Conservation (phyloP, 2,329 filamentous ascomycete species). For the Sclerotinia minor region DNA sequence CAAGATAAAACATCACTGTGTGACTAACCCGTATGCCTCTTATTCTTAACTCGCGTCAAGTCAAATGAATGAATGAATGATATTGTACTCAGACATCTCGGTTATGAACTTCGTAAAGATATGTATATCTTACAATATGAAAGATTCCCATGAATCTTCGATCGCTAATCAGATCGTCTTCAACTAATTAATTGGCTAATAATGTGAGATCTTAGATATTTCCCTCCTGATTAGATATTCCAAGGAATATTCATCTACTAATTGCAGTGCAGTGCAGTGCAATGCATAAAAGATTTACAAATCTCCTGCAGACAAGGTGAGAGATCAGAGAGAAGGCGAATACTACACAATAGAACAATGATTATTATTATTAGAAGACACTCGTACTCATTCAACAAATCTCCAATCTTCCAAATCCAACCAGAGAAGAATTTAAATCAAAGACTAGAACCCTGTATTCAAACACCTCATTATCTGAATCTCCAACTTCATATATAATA, state of each 20-base stretch:
- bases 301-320: too few relatives aligned
- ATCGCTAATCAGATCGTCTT: conserved; percentile 41
- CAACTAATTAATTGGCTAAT: too few relatives aligned
- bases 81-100: not conserved
- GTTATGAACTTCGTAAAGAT: conserved; percentile 33
- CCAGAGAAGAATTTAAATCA: not conserved
- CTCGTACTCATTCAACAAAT: conserved; percentile 20
- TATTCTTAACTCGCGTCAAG: not conserved
- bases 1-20: conserved; percentile 41
- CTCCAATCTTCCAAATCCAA: conserved; percentile 18
- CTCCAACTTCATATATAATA: not conserved
- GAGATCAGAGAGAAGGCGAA: not conserved
- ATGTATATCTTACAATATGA: conserved; percentile 39
- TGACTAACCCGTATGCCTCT: conserved; percentile 35
- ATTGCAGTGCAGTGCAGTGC: too few relatives aligned
- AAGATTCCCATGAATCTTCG: conserved; percentile 42
- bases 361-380: conserved; percentile 27
- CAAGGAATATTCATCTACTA: too few relatives aligned
- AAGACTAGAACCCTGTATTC: not conserved
- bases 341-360: not conserved
- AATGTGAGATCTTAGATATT: too few relatives aligned
- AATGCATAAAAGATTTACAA: too few relatives aligned
- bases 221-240: conserved; percentile 44
- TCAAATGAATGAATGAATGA: not conserved
- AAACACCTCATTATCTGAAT: not conserved